Evolutionary conservation across 805 yeast species (phyloP).

Genomic region (Saccharomyces jurei): DNA sequence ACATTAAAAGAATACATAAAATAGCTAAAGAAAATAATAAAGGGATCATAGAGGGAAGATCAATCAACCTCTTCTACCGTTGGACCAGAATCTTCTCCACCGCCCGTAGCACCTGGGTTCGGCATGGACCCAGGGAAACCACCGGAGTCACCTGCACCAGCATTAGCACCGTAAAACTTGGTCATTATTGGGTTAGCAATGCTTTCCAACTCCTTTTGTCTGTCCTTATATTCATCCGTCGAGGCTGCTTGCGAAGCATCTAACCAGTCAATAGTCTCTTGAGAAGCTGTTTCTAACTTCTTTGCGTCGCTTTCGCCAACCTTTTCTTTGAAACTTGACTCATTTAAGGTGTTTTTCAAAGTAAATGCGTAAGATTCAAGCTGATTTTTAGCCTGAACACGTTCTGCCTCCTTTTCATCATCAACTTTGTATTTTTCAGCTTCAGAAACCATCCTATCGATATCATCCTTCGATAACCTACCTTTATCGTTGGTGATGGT

Average conservation of each 20-base stretch:
- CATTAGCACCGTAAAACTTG: slow-evolving; percentile 91
- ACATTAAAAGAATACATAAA: not conserved
- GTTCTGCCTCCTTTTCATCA: slow-evolving; percentile 85
- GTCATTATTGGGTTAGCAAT: slow-evolving; percentile 93
- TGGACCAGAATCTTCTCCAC: slow-evolving; percentile 42
- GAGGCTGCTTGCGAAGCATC: slow-evolving; percentile 87
- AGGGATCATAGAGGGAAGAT: not conserved
- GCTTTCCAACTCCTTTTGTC: slow-evolving; percentile 89
- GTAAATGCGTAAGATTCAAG: slow-evolving; percentile 91
- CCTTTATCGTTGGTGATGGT: slow-evolving; percentile 98
- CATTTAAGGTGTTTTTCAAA: slow-evolving; percentile 71
- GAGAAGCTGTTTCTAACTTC: slow-evolving; percentile 64
- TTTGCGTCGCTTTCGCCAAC: slow-evolving; percentile 58
- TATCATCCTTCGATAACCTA: slow-evolving; percentile 91
- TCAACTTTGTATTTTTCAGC: slow-evolving; percentile 96
- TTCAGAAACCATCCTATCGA: slow-evolving; percentile 93
- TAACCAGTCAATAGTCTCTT: slow-evolving; percentile 81
- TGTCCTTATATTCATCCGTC: slow-evolving; percentile 81
- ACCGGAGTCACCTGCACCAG: slow-evolving; percentile 54
- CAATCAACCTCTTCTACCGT: slow-evolving; percentile 77
- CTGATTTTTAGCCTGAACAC: slow-evolving; percentile 87
- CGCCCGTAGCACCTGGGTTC: slow-evolving; percentile 39
- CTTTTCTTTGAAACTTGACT: slow-evolving; percentile 70
- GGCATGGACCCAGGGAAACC: slow-evolving; percentile 42
- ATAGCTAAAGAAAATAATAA: not conserved